Conservation (phyloP, 306 rosid genomes). For the Lathyrus sativus region DNA sequence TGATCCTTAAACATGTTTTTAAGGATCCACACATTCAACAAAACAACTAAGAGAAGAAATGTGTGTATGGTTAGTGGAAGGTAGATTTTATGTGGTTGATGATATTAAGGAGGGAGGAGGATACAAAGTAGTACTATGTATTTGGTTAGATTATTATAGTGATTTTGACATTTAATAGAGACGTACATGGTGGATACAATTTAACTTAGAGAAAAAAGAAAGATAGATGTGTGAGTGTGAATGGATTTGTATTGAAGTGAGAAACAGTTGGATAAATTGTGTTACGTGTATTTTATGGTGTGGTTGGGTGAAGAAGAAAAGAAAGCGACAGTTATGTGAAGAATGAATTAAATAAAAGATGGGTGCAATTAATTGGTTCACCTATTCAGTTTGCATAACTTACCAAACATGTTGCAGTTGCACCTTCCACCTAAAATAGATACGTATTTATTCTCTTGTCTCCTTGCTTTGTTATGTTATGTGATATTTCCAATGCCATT, state of each 20-base stretch:
- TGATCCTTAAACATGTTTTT: constrained; percentile 38
- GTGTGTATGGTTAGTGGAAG: constrained; percentile 46
- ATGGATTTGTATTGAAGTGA: constrained; percentile 11
- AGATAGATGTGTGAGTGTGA: not conserved
- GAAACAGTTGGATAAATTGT: constrained; percentile 12
- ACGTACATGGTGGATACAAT: constrained; percentile 28
- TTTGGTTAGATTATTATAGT: constrained; percentile 29
- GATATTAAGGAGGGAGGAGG: not conserved
- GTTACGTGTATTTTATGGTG: constrained; percentile 6
- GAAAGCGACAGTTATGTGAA: constrained; percentile 41
- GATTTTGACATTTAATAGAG: constrained; percentile 36
- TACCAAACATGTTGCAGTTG: constrained; percentile 58
- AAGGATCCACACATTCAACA: constrained; percentile 43
- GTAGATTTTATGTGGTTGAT: constrained; percentile 49
- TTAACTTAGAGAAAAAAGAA: too few relatives aligned
- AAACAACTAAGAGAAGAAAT: constrained; percentile 28
- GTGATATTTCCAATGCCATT: constrained; percentile 46
- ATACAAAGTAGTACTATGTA: constrained; percentile 30
- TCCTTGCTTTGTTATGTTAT: constrained; percentile 21
- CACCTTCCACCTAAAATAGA: constrained; percentile 28
- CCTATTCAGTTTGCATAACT: constrained; percentile 52
- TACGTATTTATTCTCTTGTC: constrained; percentile 1
- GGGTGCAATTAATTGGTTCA: constrained; percentile 40
- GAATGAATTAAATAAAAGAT: constrained; percentile 20
- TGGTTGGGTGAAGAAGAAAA: constrained; percentile 37